Base-by-base conservation (phyloP, 352 stramenopile genomes). In the Plasmopara muralis region DNA sequence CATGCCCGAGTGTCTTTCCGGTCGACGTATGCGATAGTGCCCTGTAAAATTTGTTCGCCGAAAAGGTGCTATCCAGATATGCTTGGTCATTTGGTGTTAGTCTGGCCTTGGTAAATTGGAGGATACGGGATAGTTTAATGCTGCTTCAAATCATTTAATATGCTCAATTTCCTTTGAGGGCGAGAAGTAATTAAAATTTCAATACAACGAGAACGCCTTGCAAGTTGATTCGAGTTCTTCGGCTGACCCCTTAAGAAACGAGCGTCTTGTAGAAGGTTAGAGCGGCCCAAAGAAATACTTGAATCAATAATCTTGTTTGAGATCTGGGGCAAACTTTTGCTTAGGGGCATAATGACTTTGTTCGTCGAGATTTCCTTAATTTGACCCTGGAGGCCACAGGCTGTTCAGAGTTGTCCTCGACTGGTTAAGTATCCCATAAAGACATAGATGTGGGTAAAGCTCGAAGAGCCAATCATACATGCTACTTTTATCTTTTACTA, bases 341-440 rank as follows among this genome's bases (percentile, higher is more conserved):
- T 25, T 25, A 3, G 20, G 20, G 1, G 20, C 20, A 25, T 25
- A 25, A 25, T 25, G 20, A 25, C 3, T 25, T 25, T 25, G 20
- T 25, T 25, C 20, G 20, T 3, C 20, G 20, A 25, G 20, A 3
- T 25, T 3, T 25, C 3, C 20, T 25, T 25, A 25, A 3, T 3
- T 25, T 25, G 20, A 25, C 20, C 20, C 20, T 25, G 20, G 3
- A 25, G 20, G 3, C 20, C 20, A 3, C 20, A 25, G 20, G 20
- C 20, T 25, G 20, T 25, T 25, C 20, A 25, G 1, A 25, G 20
- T 25, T 25, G 1, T 25, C 20, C 20, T 25, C 20, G 20, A 25
- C 20, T 25, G 3, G 3, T 25, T 25, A 3, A 25, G 20, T 25
- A 25, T 25, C 3, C 15, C 14, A n/a, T 15, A 5, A 89, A 89